Conservation (phyloP, 2,329 filamentous ascomycete genomes). For the Monilinia fructigena region DNA sequence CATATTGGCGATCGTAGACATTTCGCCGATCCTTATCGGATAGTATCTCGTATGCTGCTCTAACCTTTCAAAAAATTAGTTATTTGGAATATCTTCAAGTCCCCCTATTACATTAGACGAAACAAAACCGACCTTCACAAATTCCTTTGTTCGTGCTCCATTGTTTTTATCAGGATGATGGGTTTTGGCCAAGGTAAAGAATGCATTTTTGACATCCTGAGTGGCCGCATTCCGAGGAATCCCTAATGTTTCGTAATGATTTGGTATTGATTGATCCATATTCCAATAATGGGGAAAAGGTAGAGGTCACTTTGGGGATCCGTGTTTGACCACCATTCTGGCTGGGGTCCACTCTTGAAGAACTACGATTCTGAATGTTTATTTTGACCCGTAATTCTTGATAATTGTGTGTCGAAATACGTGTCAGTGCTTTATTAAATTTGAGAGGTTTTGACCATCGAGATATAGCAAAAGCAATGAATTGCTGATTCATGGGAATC, state of each 20-base stretch:
- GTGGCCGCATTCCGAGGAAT: background rate
- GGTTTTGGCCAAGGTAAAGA: constrained; percentile 15
- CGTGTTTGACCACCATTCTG: constrained; percentile 1
- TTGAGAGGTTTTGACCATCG: too few species aligned
- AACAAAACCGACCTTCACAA: constrained; percentile 12
- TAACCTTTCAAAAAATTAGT: constrained; percentile 3
- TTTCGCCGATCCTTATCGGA: constrained; percentile 6
- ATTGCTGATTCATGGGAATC: background rate
- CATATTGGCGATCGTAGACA: background rate
- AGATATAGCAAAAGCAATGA: background rate
- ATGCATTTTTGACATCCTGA: constrained; percentile 18
- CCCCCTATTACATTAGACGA: background rate
- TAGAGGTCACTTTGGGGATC: background rate
- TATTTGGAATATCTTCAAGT: background rate
- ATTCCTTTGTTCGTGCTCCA: constrained; percentile 5
- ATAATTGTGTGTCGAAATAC: background rate
- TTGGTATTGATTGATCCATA: constrained; percentile 7
- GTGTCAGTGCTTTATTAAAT: constrained; percentile 12
- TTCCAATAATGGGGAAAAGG: background rate
- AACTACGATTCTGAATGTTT: background rate
- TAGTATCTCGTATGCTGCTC: constrained; percentile 8
- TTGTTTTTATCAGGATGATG: constrained; percentile 19
- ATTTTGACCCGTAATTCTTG: constrained; percentile 8
- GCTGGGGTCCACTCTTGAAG: constrained; percentile 5
- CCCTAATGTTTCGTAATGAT: constrained; percentile 8